A percentile compares a stretch with the other conserved stretches of the same genome.
phyloP scores from a whole-genome alignment of 2,329 filamentous ascomycete genomes.

The Penicillium sp. region DNA sequence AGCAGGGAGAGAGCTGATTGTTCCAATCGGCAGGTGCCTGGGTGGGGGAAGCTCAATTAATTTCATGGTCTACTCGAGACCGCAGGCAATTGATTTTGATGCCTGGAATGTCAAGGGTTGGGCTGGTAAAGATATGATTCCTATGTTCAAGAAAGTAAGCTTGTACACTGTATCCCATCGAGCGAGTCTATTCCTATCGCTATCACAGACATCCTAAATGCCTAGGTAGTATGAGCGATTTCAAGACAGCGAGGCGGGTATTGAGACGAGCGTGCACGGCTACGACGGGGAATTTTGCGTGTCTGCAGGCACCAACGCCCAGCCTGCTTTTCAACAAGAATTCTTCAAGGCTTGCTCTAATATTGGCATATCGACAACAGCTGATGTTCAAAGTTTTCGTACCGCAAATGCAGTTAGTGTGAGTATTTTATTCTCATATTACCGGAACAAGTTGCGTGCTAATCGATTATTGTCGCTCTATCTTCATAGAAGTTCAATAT shows the following conservation, averaged over 20 bases:
- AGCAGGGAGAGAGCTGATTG: slow-evolving; percentile 27
- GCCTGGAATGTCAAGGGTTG: slow-evolving; percentile 53
- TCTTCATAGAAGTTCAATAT: slow-evolving; percentile 16
- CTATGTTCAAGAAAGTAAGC: slow-evolving; percentile 47
- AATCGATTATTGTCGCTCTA: too few relatives aligned
- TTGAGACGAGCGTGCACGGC: slow-evolving; percentile 16
- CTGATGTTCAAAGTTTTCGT: slow-evolving; percentile 16
- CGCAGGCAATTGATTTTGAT: slow-evolving; percentile 37
- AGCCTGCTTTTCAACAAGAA: slow-evolving; percentile 17
- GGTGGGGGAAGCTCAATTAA: slow-evolving; percentile 62
- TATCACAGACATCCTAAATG: neutral
- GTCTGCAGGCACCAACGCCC: slow-evolving; percentile 17
- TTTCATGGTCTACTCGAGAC: slow-evolving; percentile 51
- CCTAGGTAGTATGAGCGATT: slow-evolving; percentile 16
- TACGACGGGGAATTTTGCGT: slow-evolving; percentile 18
- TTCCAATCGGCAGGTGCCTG: slow-evolving; percentile 49
- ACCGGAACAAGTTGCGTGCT: too few relatives aligned
- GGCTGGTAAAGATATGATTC: slow-evolving; percentile 50
- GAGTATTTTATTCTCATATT: neutral
- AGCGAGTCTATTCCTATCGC: neutral
- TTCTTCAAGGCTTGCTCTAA: slow-evolving; percentile 16
- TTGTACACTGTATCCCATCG: neutral
- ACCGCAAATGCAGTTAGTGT: slow-evolving; percentile 18
- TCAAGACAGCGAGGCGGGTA: slow-evolving; percentile 15
- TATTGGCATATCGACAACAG: slow-evolving; percentile 14